Conservation (phyloP, 1,284 basidiomycete genomes). For the Leccinum griseonigrum region DNA sequence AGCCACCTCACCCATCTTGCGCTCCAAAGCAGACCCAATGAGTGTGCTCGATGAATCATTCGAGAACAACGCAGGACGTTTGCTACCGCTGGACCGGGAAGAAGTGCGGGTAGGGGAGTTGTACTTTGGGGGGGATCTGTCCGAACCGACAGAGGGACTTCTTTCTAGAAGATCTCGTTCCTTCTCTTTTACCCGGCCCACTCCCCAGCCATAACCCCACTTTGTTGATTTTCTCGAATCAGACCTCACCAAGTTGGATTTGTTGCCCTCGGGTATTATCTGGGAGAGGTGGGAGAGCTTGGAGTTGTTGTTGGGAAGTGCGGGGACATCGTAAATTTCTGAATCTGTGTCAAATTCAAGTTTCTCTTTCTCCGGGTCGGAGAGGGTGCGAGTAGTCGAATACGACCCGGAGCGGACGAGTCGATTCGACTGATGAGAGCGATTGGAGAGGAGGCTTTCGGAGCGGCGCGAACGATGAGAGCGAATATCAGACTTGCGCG, state of each 20-base stretch:
- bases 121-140: conserved; percentile 37
- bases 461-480: conserved; percentile 30
- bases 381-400: conserved; percentile 31
- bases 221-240: conserved; percentile 51
- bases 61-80: conserved; percentile 47
- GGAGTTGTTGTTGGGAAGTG: conserved; percentile 19
- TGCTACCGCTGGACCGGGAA: conserved; percentile 39
- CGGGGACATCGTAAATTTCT: conserved; percentile 47
- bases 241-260: conserved; percentile 43
- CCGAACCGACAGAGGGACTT: conserved; percentile 40
- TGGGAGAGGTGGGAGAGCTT: conserved; percentile 23
- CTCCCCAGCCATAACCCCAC: conserved; percentile 70
- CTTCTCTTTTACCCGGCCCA: conserved; percentile 57
- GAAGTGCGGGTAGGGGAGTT: conserved; percentile 38
- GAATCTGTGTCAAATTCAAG: conserved; percentile 57
- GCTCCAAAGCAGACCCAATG: conserved; percentile 64
- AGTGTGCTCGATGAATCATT: conserved; percentile 69
- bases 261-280: conserved; percentile 35
- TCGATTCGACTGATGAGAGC: conserved; percentile 24
- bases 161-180: conserved; percentile 42
- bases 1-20: conserved; percentile 65
- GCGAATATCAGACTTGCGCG: conserved; percentile 28
- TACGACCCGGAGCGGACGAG: conserved; percentile 35
- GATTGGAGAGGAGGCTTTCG: conserved; percentile 19
- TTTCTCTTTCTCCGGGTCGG: conserved; percentile 42